These are phyloP conservation scores for Neocatenulostroma microsporum DNA, from an alignment of 2,329 filamentous ascomycete genomes.

Conservation along the genomic window DNA sequence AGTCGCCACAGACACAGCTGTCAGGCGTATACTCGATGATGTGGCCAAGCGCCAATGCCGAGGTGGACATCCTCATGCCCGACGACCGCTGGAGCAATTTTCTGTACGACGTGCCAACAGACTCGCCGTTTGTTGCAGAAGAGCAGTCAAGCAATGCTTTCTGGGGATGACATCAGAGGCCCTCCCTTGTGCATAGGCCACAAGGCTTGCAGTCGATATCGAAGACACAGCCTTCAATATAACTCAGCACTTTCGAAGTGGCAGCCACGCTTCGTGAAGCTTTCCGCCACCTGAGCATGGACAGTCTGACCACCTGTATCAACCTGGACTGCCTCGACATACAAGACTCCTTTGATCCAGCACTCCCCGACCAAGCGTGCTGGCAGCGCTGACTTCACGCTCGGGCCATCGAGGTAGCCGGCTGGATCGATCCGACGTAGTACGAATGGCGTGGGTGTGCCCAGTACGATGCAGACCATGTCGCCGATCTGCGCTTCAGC, in stretches of 20 bases:
- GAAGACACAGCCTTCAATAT: background rate
- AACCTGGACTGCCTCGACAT: background rate
- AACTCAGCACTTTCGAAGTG: background rate
- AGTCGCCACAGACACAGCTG: conserved; percentile 39
- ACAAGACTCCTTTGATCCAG: background rate
- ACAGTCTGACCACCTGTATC: background rate
- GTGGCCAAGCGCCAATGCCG: conserved; percentile 35
- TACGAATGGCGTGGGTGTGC: background rate
- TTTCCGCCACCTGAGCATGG: background rate
- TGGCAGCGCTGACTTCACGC: background rate
- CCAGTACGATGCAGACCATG: background rate
- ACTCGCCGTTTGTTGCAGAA: too few relatives aligned
- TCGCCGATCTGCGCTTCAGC: background rate
- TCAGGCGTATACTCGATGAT: conserved; percentile 40
- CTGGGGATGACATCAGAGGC: too few relatives aligned
- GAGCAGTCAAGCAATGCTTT: too few relatives aligned
- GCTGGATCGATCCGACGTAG: background rate
- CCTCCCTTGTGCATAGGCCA: too few relatives aligned
- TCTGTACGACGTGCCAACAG: conserved; percentile 11
- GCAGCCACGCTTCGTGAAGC: background rate
- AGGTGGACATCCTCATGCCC: conserved; percentile 17
- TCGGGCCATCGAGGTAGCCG: too few relatives aligned
- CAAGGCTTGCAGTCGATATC: too few relatives aligned
- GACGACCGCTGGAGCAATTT: conserved; percentile 18
- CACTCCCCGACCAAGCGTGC: background rate